Evolutionary conservation across 2,329 filamentous ascomycete genomes (phyloP).

Genomic region (Calonectria pseudoturangicola): DNA sequence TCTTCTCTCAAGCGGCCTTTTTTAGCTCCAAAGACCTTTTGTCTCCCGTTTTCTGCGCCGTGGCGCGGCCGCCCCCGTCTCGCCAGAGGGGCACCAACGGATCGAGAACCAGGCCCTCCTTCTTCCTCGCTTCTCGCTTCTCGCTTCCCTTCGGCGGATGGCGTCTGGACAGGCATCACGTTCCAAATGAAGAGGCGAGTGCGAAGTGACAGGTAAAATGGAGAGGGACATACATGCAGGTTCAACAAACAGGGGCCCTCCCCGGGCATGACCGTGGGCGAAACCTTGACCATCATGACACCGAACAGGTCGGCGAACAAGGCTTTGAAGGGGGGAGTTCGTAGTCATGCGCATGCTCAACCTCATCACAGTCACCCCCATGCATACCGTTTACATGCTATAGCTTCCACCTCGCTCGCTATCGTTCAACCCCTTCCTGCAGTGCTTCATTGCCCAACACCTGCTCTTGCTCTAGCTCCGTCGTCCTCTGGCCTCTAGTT

Average conservation of each 20-base stretch:
- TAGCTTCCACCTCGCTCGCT: constrained; percentile 16
- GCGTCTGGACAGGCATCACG: not conserved
- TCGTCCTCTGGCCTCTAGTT: constrained; percentile 27
- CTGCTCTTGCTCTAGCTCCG: constrained; percentile 31
- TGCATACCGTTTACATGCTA: constrained; percentile 11
- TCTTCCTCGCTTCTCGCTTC: constrained; percentile 8
- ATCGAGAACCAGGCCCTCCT: constrained; percentile 14
- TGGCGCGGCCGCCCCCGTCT: constrained; percentile 17
- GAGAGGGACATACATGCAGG: not conserved
- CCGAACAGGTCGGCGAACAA: not conserved
- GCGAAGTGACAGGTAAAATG: constrained; percentile 13
- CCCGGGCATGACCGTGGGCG: not conserved
- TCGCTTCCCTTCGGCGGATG: not conserved
- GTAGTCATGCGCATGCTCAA: constrained; percentile 10
- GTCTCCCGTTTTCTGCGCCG: constrained; percentile 24
- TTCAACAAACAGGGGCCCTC: constrained; percentile 10
- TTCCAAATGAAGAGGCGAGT: constrained; percentile 2
- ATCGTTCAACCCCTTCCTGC: constrained; percentile 20
- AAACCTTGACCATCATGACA: constrained; percentile 16
- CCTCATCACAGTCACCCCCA: constrained; percentile 12
- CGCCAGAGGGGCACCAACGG: constrained; percentile 11
- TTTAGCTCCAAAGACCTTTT: constrained; percentile 27
- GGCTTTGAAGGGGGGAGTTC: constrained; percentile 7
- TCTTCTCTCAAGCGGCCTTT: constrained; percentile 14
- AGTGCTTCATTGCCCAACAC: constrained; percentile 27